Percentiles rank a stretch among this genome's conserved stretches.
Conservation (phyloP, 352 stramenopile species). For the Pseudoperonospora humuli region DNA sequence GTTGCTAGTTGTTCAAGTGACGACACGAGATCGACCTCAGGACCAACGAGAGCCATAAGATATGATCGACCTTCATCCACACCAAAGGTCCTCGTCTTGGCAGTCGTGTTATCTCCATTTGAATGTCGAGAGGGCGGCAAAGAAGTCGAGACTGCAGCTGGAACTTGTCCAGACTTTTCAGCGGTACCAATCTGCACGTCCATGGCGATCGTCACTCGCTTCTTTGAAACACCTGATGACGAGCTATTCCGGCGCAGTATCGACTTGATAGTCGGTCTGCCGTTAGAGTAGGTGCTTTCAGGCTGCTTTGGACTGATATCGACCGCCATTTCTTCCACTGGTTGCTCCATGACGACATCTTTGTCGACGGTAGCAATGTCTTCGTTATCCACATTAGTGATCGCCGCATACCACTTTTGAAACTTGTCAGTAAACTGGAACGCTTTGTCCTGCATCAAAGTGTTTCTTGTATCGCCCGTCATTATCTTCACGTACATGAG, state of each 20-base stretch:
- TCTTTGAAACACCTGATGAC: conserved; percentile 2
- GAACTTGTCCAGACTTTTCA: conserved; percentile 1
- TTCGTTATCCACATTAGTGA: conserved; percentile 6
- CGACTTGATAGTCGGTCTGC: not conserved
- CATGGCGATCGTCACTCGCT: conserved; percentile 22
- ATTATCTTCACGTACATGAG: conserved; percentile 51
- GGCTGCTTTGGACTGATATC: conserved; percentile 14
- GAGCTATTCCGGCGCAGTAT: conserved; percentile 12
- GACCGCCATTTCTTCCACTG: conserved; percentile 22
- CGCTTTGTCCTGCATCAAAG: conserved; percentile 31
- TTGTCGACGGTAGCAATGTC: conserved; percentile 1
- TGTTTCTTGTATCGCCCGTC: conserved; percentile 19
- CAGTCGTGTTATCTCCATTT: conserved; percentile 1
- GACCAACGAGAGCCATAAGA: conserved; percentile 43
- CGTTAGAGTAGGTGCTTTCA: conserved; percentile 4
- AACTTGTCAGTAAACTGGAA: conserved; percentile 55
- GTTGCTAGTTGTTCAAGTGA: conserved; percentile 37
- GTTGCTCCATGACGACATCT: conserved; percentile 4
- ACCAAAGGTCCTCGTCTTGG: conserved; percentile 13
- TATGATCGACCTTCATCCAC: conserved; percentile 37
- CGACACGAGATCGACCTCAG: conserved; percentile 48
- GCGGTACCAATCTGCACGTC: not conserved
- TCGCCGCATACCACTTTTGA: conserved; percentile 35
- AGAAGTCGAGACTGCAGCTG: not conserved
- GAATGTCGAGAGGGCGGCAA: not conserved